A percentile compares a stretch with the other conserved stretches of the same genome.
Conservation (phyloP, 805 yeast species). For the Starmera caribaea region DNA sequence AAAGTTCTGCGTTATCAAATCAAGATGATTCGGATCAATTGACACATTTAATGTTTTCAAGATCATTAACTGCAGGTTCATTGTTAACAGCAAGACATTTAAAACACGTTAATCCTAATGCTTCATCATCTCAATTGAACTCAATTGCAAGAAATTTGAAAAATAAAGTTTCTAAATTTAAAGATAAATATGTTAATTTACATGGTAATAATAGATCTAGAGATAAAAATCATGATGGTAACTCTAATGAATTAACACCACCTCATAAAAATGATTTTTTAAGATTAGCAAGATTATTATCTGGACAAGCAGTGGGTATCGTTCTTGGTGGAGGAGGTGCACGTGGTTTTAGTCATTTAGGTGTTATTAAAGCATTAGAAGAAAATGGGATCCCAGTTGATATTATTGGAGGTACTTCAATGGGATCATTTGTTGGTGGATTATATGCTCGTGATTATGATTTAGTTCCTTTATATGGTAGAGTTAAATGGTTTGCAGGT, state of each 20-base stretch:
- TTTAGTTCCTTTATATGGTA: constrained; percentile 81
- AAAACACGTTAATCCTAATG: constrained; percentile 5
- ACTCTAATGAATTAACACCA: constrained; percentile 21
- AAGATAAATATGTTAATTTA: constrained; percentile 17
- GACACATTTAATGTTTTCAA: too few species aligned
- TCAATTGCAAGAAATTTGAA: constrained; percentile 19
- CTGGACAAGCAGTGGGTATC: constrained; percentile 90
- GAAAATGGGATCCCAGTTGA: constrained; percentile 92
- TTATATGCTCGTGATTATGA: constrained; percentile 89
- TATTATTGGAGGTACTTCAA: constrained; percentile 91
- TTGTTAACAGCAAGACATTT: too few species aligned
- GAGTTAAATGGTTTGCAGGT: constrained; percentile 78
- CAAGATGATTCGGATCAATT: too few species aligned
- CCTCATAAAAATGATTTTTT: constrained; percentile 81
- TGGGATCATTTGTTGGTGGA: constrained; percentile 94
- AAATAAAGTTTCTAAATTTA: constrained; percentile 26
- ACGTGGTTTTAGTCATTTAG: constrained; percentile 86
- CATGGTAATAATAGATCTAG: too few species aligned
- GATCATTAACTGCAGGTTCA: too few species aligned
- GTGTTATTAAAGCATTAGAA: constrained; percentile 83
- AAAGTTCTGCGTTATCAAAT: too few species aligned
- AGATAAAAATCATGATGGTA: constrained; percentile 12
- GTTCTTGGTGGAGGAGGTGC: constrained; percentile 99
- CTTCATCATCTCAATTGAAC: constrained; percentile 2
- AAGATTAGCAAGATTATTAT: constrained; percentile 78